A percentile compares a stretch with the other conserved stretches of the same genome.
Evolutionary conservation across 495 filamentous ascomycete genomes (phyloP).

Genomic region (Filosporella fistucella): DNA sequence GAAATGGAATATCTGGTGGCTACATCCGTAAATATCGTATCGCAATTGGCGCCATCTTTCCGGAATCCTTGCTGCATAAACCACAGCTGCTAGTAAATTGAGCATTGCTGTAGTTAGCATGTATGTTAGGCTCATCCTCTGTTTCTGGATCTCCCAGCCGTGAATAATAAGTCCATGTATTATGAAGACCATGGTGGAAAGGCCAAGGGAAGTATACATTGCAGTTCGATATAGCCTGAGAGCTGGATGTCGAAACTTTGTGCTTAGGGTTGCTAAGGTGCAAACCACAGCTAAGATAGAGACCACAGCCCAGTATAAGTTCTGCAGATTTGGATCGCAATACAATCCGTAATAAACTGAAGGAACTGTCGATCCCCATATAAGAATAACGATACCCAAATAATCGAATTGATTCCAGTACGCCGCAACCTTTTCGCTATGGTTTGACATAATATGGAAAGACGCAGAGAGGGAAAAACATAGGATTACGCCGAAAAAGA

Average conservation of each 20-base stretch:
- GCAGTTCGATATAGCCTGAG: conserved; percentile 58
- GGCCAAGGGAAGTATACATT: conserved; percentile 85
- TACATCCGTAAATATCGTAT: conserved; percentile 70
- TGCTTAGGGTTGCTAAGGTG: background rate
- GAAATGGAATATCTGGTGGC: conserved; percentile 74
- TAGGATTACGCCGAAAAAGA: conserved; percentile 42
- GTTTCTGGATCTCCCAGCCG: conserved; percentile 57
- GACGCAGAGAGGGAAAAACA: conserved; percentile 45
- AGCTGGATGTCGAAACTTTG: background rate
- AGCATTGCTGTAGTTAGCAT: conserved; percentile 61
- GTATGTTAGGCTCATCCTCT: conserved; percentile 77
- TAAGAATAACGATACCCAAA: conserved; percentile 47
- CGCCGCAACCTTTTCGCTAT: conserved; percentile 33
- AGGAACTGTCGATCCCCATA: conserved; percentile 48
- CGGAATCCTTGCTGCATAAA: conserved; percentile 61
- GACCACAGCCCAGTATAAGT: conserved; percentile 34
- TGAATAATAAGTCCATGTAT: conserved; percentile 39
- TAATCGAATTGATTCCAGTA: conserved; percentile 44
- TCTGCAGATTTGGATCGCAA: conserved; percentile 29
- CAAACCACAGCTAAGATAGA: background rate
- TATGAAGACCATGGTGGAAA: conserved; percentile 71
- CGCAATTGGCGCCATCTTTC: conserved; percentile 53
- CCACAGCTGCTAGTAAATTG: conserved; percentile 60
- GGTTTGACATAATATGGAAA: conserved; percentile 45
- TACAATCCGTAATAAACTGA: conserved; percentile 49